These are phyloP conservation scores for Syzygium aromaticum DNA, from an alignment of 345 rosid genomes.

Conservation along the genomic window DNA sequence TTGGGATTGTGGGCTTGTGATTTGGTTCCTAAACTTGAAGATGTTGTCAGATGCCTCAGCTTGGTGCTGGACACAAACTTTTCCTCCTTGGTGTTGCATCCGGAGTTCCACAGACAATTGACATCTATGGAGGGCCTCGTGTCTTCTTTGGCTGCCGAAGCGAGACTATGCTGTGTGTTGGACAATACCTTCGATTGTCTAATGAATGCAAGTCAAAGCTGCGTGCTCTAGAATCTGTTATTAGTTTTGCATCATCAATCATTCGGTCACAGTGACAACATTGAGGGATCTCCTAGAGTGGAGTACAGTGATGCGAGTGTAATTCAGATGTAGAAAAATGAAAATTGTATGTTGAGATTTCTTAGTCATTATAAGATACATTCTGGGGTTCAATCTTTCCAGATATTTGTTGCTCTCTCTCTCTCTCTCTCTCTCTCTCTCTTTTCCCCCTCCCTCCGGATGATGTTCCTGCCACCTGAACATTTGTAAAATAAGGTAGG, in stretches of 20 bases:
- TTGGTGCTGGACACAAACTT: conserved; percentile 70
- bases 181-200: conserved; percentile 37
- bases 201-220: conserved; percentile 25
- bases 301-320: neutral
- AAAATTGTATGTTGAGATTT: neutral
- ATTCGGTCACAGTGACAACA: neutral
- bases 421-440: neutral
- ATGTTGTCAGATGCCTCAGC: conserved; percentile 50
- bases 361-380: neutral
- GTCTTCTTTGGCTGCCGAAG: conserved; percentile 54
- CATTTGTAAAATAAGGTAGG: neutral
- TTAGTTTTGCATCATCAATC: neutral
- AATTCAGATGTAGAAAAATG: neutral
- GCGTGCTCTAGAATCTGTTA: neutral
- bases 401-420: neutral
- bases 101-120: conserved; percentile 68
- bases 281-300: neutral
- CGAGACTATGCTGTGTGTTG: conserved; percentile 36
- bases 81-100: conserved; percentile 54
- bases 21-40: conserved; percentile 74
- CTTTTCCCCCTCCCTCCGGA: neutral
- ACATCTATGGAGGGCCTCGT: conserved; percentile 37
- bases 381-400: neutral
- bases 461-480: neutral
- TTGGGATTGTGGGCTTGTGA: conserved; percentile 55